phyloP scores from a whole-genome alignment of 768 basidiomycete genomes.

The Pulveroboletus sp. region DNA sequence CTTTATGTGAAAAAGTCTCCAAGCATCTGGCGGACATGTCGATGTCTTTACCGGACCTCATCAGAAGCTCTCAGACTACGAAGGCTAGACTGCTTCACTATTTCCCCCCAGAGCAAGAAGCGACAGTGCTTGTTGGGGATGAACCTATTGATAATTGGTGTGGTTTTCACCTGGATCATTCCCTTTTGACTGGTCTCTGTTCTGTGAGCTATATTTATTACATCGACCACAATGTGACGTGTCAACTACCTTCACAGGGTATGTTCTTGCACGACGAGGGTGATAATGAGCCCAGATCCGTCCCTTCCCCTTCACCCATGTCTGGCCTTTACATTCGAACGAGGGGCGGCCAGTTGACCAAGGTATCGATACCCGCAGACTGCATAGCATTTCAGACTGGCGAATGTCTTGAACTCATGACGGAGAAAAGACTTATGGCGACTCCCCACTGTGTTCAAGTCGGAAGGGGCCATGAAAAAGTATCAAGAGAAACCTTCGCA shows the following conservation, averaged over 20 bases:
- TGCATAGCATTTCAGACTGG: constrained; percentile 96
- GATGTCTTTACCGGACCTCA: constrained; percentile 65
- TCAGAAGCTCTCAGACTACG: constrained; percentile 71
- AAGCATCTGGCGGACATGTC: constrained; percentile 58
- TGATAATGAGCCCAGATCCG: constrained; percentile 38
- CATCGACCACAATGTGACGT: constrained; percentile 1
- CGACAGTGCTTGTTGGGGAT: constrained; percentile 39
- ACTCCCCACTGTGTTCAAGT: constrained; percentile 94
- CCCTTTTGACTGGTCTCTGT: constrained; percentile 87
- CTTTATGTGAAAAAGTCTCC: constrained; percentile 42
- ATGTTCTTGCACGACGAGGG: constrained; percentile 66
- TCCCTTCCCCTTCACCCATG: constrained; percentile 64
- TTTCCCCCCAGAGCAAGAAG: constrained; percentile 62
- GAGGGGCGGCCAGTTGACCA: constrained; percentile 69
- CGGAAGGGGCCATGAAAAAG: constrained; percentile 46
- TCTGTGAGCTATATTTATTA: constrained; percentile 45
- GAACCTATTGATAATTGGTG: constrained; percentile 86
- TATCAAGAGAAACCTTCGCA: constrained; percentile 85
- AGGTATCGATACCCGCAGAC: constrained; percentile 80
- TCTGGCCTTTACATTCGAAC: constrained; percentile 93
- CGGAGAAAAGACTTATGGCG: constrained; percentile 72
- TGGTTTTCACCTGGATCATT: constrained; percentile 93
- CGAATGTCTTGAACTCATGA: constrained; percentile 89
- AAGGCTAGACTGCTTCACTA: constrained; percentile 97
- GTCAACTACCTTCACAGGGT: constrained; percentile 44